Evolutionary conservation across 2,329 filamentous ascomycete genomes (phyloP).

Genomic region (Fusarium hostae): DNA sequence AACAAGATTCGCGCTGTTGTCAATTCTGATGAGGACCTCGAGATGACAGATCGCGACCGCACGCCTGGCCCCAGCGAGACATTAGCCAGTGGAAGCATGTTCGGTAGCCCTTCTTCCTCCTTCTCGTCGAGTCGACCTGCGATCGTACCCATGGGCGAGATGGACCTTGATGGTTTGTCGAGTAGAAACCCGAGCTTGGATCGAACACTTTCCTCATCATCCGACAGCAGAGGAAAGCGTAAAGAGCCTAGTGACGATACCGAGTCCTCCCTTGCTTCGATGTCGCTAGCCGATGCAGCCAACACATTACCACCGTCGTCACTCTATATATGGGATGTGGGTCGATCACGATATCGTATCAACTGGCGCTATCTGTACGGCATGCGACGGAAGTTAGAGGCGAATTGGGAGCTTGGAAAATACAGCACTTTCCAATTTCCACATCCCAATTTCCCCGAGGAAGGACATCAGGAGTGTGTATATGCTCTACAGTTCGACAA

Average conservation of each 20-base stretch:
- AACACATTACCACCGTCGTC: constrained; percentile 55
- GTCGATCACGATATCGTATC: constrained; percentile 67
- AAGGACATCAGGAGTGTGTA: constrained; percentile 91
- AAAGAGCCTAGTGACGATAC: constrained; percentile 51
- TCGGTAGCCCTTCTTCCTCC: constrained; percentile 49
- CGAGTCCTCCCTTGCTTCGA: constrained; percentile 47
- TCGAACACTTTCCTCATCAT: constrained; percentile 42
- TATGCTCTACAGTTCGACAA: constrained; percentile 92
- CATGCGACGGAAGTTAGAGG: constrained; percentile 84
- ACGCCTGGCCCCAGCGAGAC: constrained; percentile 40
- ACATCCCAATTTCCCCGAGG: constrained; percentile 80
- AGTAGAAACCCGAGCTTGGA: constrained; percentile 48
- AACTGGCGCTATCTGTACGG: constrained; percentile 97
- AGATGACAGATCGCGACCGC: constrained; percentile 57
- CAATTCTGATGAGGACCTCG: constrained; percentile 60
- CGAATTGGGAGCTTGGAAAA: constrained; percentile 88
- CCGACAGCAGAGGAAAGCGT: constrained; percentile 50
- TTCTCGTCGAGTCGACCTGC: constrained; percentile 46
- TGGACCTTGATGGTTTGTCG: constrained; percentile 45
- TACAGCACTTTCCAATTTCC: constrained; percentile 91
- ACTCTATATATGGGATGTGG: constrained; percentile 63
- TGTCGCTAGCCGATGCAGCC: constrained; percentile 45
- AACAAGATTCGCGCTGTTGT: constrained; percentile 67
- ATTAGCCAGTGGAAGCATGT: constrained; percentile 46
- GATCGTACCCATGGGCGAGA: constrained; percentile 44